Percentiles rank a stretch among this genome's conserved stretches.
These are phyloP conservation scores for Trypanosoma congolense DNA, from an alignment of 208 protist species.

Conservation along the genomic window DNA sequence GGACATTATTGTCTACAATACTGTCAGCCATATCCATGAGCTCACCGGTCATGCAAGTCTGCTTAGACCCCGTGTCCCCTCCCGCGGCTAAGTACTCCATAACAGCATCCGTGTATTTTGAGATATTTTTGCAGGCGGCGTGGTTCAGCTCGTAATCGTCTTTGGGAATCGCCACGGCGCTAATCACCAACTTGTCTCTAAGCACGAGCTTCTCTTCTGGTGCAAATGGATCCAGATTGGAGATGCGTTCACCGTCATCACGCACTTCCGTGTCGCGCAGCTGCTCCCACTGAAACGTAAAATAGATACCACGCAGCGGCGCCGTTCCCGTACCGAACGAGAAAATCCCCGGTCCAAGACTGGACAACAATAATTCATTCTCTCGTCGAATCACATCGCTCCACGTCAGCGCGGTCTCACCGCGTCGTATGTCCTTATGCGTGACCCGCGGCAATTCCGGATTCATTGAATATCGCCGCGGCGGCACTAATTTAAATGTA, in stretches of 20 bases:
- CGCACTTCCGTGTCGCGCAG: conserved; percentile 60
- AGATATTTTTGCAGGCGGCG: conserved; percentile 19
- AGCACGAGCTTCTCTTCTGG: conserved; percentile 21
- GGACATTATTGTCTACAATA: conserved; percentile 9
- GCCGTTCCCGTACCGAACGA: conserved; percentile 52
- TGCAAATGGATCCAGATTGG: conserved; percentile 34
- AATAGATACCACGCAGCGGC: conserved; percentile 45
- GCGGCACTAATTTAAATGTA: conserved; percentile 40
- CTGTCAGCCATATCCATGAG: conserved; percentile 13
- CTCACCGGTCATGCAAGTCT: neutral
- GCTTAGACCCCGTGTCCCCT: neutral
- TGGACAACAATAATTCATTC: too few species aligned
- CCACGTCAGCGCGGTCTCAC: conserved; percentile 35
- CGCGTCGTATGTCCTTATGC: neutral
- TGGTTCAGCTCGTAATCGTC: conserved; percentile 43
- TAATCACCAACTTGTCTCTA: conserved; percentile 44
- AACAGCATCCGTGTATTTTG: conserved; percentile 20
- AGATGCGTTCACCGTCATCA: conserved; percentile 27
- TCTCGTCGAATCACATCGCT: too few species aligned
- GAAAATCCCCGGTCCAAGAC: too few species aligned
- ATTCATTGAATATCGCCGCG: conserved; percentile 45
- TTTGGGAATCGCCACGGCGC: conserved; percentile 30
- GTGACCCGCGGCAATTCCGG: neutral
- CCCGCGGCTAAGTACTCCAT: conserved; percentile 13
- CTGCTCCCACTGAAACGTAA: conserved; percentile 68